Percentiles rank a stretch among this genome's conserved stretches.
These are phyloP conservation scores for Singerocomus rubriflavus DNA, from an alignment of 1,284 basidiomycete species.

Conservation along the genomic window DNA sequence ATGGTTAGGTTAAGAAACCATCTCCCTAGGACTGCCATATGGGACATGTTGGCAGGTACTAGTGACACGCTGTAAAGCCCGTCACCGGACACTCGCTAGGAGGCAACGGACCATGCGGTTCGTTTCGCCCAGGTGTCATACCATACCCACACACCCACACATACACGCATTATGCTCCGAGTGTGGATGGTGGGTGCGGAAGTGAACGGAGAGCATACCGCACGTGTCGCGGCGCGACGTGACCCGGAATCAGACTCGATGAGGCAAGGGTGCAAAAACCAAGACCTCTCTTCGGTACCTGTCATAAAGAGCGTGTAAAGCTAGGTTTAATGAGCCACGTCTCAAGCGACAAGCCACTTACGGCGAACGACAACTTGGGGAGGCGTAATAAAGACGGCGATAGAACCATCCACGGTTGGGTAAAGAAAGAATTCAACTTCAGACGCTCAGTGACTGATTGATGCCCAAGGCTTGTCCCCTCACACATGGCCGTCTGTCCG, in stretches of 20 bases:
- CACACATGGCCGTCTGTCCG: too few species aligned
- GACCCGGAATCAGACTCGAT: background rate
- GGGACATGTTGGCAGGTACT: too few species aligned
- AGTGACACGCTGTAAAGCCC: background rate
- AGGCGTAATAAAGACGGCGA: background rate
- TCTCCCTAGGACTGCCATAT: too few species aligned
- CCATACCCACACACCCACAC: background rate
- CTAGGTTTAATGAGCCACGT: constrained; percentile 14
- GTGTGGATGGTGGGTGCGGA: constrained; percentile 13
- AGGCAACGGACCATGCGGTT: constrained; percentile 6
- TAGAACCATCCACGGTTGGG: background rate
- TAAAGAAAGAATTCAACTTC: too few species aligned
- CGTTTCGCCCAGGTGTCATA: constrained; percentile 1
- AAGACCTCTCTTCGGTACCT: background rate
- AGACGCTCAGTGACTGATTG: background rate
- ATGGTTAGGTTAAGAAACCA: too few species aligned
- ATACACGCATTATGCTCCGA: background rate
- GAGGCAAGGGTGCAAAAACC: background rate
- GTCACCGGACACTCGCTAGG: too few species aligned
- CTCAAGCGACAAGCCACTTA: constrained; percentile 4
- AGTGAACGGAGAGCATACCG: constrained; percentile 5
- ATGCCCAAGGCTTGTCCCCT: too few species aligned
- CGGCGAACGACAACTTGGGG: background rate
- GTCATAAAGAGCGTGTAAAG: background rate
- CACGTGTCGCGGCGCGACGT: constrained; percentile 10